Percentiles rank a stretch among this genome's conserved stretches.
Evolutionary conservation across 108 stramenopile genomes (phyloP).

Genomic region (Schizochytrium sp.): DNA sequence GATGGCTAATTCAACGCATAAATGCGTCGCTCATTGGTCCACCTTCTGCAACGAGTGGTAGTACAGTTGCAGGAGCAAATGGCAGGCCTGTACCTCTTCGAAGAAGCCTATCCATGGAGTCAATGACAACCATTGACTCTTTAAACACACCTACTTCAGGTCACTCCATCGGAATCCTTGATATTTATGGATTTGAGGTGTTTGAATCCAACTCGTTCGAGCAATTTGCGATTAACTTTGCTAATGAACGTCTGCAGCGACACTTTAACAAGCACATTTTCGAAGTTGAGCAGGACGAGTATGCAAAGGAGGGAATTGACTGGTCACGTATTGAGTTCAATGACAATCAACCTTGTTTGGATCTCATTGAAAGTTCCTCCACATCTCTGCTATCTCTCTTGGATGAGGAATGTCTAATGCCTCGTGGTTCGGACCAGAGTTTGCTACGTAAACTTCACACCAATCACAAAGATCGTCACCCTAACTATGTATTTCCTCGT

Average conservation of each 20-base stretch:
- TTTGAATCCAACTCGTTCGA: slow-evolving; percentile 67
- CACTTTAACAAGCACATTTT: slow-evolving; percentile 96
- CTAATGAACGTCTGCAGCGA: slow-evolving; percentile 68
- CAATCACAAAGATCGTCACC: slow-evolving; percentile 79
- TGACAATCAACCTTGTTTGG: slow-evolving; percentile 96
- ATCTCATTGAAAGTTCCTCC: slow-evolving; percentile 73
- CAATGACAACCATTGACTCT: slow-evolving; percentile 40
- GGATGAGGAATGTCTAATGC: slow-evolving; percentile 78
- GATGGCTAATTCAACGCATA: slow-evolving; percentile 69
- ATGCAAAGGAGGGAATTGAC: slow-evolving; percentile 92
- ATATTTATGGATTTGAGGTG: slow-evolving; percentile 71
- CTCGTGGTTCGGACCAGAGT: slow-evolving; percentile 64
- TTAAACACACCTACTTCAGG: slow-evolving; percentile 2
- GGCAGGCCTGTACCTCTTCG: no score
- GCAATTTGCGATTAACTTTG: slow-evolving; percentile 66
- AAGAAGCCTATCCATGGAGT: not conserved
- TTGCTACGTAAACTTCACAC: slow-evolving; percentile 67
- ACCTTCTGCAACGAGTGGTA: no score
- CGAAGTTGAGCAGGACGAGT: slow-evolving; percentile 91
- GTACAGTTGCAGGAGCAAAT: not conserved
- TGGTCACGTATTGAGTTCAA: slow-evolving; percentile 96
- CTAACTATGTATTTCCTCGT: slow-evolving; percentile 87
- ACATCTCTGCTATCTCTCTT: slow-evolving; percentile 81
- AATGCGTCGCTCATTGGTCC: slow-evolving; percentile 73
- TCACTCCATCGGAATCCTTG: slow-evolving; percentile 81